These are phyloP conservation scores for Catenaria anguillulae DNA, from an alignment of 371 early-diverging fungal species.

Conservation along the genomic window DNA sequence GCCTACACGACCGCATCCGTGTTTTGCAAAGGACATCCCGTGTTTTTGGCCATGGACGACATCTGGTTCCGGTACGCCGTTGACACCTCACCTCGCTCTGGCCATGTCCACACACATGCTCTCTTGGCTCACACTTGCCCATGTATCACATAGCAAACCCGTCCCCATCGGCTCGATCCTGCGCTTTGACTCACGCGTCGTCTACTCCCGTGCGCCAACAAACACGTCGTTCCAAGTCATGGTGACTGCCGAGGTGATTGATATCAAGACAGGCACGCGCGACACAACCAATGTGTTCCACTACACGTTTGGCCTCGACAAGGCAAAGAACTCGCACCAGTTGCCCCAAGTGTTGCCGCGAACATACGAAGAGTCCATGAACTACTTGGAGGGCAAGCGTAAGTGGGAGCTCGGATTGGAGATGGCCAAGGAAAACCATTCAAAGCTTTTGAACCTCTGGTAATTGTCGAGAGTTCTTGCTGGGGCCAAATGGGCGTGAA, in stretches of 20 bases:
- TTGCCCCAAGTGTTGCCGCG: constrained; percentile 34
- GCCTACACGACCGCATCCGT: constrained; percentile 57
- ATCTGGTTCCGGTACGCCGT: constrained; percentile 45
- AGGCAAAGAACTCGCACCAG: constrained; percentile 7
- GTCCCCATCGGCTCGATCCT: constrained; percentile 81
- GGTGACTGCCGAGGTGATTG: constrained; percentile 61
- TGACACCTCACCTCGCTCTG: neutral
- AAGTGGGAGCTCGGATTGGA: constrained; percentile 13
- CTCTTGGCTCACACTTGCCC: neutral
- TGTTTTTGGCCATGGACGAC: constrained; percentile 69
- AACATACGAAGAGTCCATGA: constrained; percentile 62
- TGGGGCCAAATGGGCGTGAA: too few species aligned
- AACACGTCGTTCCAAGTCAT: neutral
- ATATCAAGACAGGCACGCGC: constrained; percentile 34
- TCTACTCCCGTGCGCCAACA: constrained; percentile 16
- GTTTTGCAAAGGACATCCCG: constrained; percentile 37
- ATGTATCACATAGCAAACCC: constrained; percentile 40
- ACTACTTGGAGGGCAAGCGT: constrained; percentile 56
- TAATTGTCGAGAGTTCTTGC: too few species aligned
- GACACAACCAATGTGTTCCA: constrained; percentile 69
- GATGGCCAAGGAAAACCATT: constrained; percentile 1
- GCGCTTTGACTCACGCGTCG: constrained; percentile 50
- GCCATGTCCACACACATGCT: too few species aligned
- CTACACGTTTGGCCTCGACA: constrained; percentile 58
- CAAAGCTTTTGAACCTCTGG: neutral